Conservation (phyloP, 495 filamentous ascomycete species). For the Tirmania nivea region DNA sequence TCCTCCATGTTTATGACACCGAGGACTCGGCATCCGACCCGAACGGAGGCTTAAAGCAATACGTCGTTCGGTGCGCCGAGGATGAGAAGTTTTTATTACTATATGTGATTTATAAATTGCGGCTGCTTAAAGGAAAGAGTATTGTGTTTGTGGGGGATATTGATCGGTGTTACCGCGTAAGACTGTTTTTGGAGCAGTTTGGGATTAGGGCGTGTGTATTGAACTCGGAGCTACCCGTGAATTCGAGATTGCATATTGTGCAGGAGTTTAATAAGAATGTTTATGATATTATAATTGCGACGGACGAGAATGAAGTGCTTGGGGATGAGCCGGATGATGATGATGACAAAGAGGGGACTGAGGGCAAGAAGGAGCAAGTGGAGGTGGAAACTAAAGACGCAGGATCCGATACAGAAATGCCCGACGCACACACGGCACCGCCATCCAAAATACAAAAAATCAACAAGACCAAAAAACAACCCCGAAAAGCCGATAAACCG, state of each 20-base stretch:
- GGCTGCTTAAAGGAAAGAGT: slow-evolving; percentile 81
- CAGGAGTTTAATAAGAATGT: slow-evolving; percentile 91
- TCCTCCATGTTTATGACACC: slow-evolving; percentile 51
- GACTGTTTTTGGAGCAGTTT: slow-evolving; percentile 92
- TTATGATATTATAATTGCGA: slow-evolving; percentile 93
- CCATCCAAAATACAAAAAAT: slow-evolving; percentile 6
- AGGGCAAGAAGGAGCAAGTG: slow-evolving; percentile 14
- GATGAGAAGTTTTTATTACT: slow-evolving; percentile 91
- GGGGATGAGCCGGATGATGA: slow-evolving; percentile 33
- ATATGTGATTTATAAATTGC: slow-evolving; percentile 86
- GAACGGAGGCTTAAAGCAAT: slow-evolving; percentile 54
- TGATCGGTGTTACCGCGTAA: slow-evolving; percentile 80
- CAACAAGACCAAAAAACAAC: slow-evolving; percentile 8
- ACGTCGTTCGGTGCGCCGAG: slow-evolving; percentile 72
- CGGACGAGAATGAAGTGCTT: slow-evolving; percentile 75
- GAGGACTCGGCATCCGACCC: slow-evolving; percentile 39
- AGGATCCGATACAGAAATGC: slow-evolving; percentile 16
- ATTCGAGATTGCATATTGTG: slow-evolving; percentile 78
- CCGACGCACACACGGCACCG: slow-evolving; percentile 11
- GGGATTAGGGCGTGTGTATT: slow-evolving; percentile 82
- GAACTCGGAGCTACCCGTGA: slow-evolving; percentile 86
- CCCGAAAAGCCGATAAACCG: slow-evolving; percentile 11
- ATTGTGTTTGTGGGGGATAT: slow-evolving; percentile 89
- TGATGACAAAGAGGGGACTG: background rate
- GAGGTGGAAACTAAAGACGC: slow-evolving; percentile 5